phyloP scores from a whole-genome alignment of 805 yeast species.

The Henningerozyma blattae region DNA sequence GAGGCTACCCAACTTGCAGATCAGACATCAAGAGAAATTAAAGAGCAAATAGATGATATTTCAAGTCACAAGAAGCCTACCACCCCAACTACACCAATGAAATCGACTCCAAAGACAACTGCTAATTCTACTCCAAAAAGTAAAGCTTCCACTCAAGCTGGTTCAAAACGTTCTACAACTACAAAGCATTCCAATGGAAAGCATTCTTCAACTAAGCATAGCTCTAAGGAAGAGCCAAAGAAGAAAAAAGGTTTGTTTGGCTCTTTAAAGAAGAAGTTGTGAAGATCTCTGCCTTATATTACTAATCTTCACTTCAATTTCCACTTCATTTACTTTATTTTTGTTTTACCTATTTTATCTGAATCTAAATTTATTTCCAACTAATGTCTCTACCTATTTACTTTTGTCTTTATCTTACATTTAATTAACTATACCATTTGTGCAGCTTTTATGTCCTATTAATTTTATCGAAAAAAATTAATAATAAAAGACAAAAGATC shows the following conservation, averaged over 20 bases:
- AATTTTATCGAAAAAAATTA: no score
- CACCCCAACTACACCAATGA: slow-evolving; percentile 2
- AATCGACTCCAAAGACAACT: slow-evolving; percentile 1
- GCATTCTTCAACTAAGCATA: slow-evolving; percentile 2
- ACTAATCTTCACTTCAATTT: no score
- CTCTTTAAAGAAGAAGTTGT: slow-evolving; percentile 15
- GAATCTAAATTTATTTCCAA: neutral
- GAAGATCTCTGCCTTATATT: no score
- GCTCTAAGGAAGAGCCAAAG: slow-evolving; percentile 3
- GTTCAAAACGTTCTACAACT: neutral
- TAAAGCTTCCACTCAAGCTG: slow-evolving; percentile 3
- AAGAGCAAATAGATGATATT: neutral
- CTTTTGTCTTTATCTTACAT: no score
- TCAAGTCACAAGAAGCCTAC: neutral
- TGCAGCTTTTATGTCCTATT: no score
- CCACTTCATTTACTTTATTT: no score
- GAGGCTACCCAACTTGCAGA: neutral
- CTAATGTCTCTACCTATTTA: neutral
- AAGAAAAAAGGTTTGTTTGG: slow-evolving; percentile 14
- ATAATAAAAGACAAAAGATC: no score
- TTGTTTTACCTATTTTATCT: no score
- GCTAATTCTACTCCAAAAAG: neutral
- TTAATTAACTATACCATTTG: no score
- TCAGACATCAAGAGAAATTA: neutral
- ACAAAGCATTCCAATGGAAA: neutral